Conservation (phyloP, 345 rosid species). For the Aquilaria sinensis region DNA sequence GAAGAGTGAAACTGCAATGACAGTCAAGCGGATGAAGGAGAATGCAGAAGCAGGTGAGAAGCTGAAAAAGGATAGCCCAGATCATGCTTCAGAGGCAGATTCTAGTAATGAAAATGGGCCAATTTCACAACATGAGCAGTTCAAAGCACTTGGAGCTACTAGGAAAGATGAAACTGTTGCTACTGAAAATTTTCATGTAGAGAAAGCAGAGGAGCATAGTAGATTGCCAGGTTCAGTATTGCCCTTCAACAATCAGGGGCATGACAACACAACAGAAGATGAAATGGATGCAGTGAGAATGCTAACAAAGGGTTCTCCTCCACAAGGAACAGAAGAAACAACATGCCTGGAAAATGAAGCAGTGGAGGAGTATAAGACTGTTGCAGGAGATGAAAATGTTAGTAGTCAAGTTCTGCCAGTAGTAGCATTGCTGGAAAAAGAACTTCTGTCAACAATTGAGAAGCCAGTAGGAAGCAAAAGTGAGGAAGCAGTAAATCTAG, state of each 20-base stretch:
- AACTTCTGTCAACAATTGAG: constrained; percentile 7
- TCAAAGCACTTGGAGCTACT: not conserved
- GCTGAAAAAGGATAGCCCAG: not conserved
- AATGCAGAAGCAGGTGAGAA: not conserved
- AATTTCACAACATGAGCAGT: not conserved
- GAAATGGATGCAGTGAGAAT: constrained; percentile 2
- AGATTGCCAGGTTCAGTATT: not conserved
- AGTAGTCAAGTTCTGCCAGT: constrained; percentile 7
- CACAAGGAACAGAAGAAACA: not conserved
- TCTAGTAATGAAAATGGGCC: no score
- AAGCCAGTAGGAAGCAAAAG: constrained; percentile 20
- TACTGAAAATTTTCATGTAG: not conserved
- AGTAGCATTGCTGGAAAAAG: constrained; percentile 11
- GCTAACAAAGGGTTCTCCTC: not conserved
- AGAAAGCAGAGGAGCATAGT: not conserved
- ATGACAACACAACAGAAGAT: not conserved
- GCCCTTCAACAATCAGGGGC: not conserved
- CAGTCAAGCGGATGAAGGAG: not conserved
- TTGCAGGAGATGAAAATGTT: not conserved
- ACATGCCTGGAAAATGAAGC: not conserved
- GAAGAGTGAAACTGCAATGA: not conserved
- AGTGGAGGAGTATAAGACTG: constrained; percentile 1
- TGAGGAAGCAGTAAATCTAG: constrained; percentile 18
- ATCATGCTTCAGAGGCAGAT: constrained; percentile 5
- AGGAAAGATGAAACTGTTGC: constrained; percentile 5